Evolutionary conservation across 164 flowering plant species (phyloP).

Genomic region (Stephania cephalantha): DNA sequence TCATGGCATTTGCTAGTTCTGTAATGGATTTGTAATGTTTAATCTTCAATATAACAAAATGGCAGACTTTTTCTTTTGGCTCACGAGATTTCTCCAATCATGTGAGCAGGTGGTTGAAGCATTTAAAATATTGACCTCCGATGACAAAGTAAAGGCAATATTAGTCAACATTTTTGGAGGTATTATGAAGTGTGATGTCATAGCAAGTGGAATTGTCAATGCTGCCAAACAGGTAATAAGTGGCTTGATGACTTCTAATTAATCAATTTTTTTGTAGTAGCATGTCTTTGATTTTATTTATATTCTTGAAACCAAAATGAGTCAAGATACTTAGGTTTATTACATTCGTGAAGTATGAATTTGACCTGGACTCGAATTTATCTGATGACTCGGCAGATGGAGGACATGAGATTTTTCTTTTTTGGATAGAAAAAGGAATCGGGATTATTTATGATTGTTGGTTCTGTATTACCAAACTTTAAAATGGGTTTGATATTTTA

Average conservation of each 20-base stretch:
- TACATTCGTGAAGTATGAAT: not conserved
- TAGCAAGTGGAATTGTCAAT: constrained; percentile 97
- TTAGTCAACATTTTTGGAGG: constrained; percentile 98
- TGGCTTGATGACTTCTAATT: not conserved
- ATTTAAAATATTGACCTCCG: constrained; percentile 92
- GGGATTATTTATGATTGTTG: not conserved
- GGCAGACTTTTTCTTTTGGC: not conserved
- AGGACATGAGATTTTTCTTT: not conserved
- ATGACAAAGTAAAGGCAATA: constrained; percentile 95
- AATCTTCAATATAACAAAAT: not conserved
- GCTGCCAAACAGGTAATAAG: constrained; percentile 71
- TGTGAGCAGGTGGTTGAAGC: constrained; percentile 86
- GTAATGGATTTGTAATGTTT: not conserved
- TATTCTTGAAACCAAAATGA: not conserved
- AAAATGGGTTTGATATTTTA: not conserved
- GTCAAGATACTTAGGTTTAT: not conserved
- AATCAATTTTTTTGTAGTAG: not conserved
- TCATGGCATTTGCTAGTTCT: not conserved
- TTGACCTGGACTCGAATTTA: not conserved
- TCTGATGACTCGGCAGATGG: not conserved
- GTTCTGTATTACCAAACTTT: not conserved
- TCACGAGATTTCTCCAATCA: not conserved
- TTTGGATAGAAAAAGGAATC: not conserved
- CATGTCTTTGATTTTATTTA: not conserved
- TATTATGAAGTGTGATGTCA: constrained; percentile 96